Evolutionary conservation across 2,329 filamentous ascomycete genomes (phyloP).

Genomic region (Aspergillus carbonarius): DNA sequence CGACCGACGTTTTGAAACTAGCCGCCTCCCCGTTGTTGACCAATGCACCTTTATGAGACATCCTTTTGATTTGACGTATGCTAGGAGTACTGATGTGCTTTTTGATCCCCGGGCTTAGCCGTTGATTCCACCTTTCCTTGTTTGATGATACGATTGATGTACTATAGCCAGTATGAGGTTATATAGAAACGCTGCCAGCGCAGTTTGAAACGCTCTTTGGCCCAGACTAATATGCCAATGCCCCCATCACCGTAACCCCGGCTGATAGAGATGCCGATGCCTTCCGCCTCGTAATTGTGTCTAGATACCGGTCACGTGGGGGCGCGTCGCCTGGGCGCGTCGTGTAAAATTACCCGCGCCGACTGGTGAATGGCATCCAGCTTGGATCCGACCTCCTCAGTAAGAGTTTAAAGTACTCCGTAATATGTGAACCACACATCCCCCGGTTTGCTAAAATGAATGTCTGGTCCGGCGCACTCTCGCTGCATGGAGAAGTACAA

Average conservation of each 20-base stretch:
- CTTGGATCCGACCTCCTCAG: neutral
- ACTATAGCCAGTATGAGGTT: constrained; percentile 20
- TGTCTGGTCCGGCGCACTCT: constrained; percentile 39
- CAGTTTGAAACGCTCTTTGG: neutral
- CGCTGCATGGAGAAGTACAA: constrained; percentile 24
- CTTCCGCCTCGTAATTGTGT: neutral
- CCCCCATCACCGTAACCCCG: neutral
- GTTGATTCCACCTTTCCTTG: constrained; percentile 9
- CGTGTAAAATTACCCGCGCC: constrained; percentile 4
- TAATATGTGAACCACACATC: constrained; percentile 14
- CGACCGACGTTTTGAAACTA: neutral
- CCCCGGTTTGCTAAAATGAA: constrained; percentile 31
- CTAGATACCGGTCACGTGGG: neutral
- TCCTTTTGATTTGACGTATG: constrained; percentile 23
- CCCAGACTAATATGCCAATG: neutral
- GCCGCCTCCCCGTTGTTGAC: neutral
- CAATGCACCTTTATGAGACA: constrained; percentile 16
- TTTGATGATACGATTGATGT: constrained; percentile 20
- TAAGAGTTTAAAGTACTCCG: neutral
- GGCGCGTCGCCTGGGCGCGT: constrained; percentile 3
- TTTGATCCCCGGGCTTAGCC: constrained; percentile 13
- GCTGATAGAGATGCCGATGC: neutral
- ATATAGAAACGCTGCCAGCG: constrained; percentile 18
- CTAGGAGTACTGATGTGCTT: constrained; percentile 24
- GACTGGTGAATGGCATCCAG: neutral